A percentile compares a stretch with the other conserved stretches of the same genome.
Conservation (phyloP, 768 basidiomycete genomes). For the Mycena galericulata region DNA sequence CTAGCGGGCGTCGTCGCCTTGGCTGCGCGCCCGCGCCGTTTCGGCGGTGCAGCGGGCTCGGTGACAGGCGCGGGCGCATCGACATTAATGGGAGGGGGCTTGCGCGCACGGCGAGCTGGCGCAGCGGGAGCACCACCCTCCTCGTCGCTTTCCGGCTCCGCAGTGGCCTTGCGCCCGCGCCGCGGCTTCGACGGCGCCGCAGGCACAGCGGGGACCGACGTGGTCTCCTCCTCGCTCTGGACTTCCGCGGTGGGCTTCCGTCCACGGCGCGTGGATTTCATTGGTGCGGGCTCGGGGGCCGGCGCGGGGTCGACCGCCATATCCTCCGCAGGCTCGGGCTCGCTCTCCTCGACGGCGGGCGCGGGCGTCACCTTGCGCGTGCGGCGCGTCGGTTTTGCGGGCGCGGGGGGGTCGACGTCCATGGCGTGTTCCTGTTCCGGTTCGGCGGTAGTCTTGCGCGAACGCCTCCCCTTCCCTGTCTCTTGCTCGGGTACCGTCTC, state of each 20-base stretch:
- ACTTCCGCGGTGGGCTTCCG: conserved; percentile 34
- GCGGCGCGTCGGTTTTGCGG: conserved; percentile 37
- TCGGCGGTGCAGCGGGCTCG: conserved; percentile 20
- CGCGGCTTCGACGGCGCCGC: conserved; percentile 29
- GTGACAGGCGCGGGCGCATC: conserved; percentile 10
- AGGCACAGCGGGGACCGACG: conserved; percentile 31
- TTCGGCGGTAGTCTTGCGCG: conserved; percentile 15
- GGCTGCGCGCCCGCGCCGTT: conserved; percentile 17
- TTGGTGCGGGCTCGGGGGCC: conserved; percentile 4
- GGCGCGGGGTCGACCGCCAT: neutral
- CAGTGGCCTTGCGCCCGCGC: conserved; percentile 24
- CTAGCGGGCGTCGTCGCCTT: conserved; percentile 32
- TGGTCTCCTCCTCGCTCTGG: conserved; percentile 36
- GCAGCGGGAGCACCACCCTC: neutral
- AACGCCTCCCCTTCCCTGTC: neutral
- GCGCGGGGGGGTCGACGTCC: conserved; percentile 14
- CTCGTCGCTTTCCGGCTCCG: conserved; percentile 29
- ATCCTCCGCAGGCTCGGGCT: conserved; percentile 6
- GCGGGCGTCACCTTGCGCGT: conserved; percentile 37
- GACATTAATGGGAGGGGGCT: conserved; percentile 13
- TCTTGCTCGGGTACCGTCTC: neutral
- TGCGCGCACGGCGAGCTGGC: conserved; percentile 22
- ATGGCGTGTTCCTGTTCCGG: conserved; percentile 8
- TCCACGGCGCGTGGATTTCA: conserved; percentile 20
- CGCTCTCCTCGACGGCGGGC: conserved; percentile 6